phyloP scores from a whole-genome alignment of 768 basidiomycete species.

The Trametes punicea region DNA sequence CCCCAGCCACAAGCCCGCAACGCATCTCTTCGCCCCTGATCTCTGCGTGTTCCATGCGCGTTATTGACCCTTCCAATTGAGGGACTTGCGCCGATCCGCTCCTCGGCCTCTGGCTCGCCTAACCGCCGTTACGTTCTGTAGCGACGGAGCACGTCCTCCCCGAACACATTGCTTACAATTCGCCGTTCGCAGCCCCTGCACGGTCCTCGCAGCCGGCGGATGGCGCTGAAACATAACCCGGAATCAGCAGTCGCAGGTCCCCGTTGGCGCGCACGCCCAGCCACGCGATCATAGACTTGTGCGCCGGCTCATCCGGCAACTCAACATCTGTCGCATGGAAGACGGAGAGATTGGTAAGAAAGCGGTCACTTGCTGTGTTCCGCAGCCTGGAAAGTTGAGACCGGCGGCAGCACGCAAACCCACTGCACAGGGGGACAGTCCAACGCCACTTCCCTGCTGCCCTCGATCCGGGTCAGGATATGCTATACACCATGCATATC shows the following conservation, averaged over 20 bases:
- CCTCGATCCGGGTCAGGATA: too few species aligned
- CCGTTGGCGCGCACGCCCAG: not conserved
- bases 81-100: constrained; percentile 1
- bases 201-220: not conserved
- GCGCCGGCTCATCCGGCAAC: not conserved
- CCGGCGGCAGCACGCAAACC: not conserved
- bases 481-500: too few species aligned
- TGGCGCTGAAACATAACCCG: not conserved
- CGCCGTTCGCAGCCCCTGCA: not conserved
- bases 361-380: not conserved
- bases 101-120: not conserved
- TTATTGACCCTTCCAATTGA: not conserved
- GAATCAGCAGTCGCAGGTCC: not conserved
- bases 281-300: not conserved
- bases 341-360: not conserved
- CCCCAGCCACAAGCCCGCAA: not conserved
- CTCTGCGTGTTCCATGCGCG: not conserved
- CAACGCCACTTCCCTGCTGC: too few species aligned
- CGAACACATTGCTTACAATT: too few species aligned
- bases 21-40: not conserved
- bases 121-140: not conserved
- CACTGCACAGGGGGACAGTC: not conserved
- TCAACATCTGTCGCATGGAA: not conserved
- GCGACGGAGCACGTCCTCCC: not conserved
- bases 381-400: not conserved